Evolutionary conservation across 768 basidiomycete genomes (phyloP).

Genomic region (Leccinum truebloodii): DNA sequence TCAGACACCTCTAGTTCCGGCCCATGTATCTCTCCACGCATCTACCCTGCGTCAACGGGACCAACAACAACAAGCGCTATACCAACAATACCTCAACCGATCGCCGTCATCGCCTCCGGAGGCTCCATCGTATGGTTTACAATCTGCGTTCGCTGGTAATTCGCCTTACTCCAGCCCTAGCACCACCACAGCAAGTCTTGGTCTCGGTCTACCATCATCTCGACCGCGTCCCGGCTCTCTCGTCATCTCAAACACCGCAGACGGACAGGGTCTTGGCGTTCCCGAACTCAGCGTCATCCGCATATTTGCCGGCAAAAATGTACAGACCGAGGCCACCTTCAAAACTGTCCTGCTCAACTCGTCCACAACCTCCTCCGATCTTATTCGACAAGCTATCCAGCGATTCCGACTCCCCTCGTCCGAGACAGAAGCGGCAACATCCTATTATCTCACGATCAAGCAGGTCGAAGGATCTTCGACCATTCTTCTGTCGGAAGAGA

Average conservation of each 20-base stretch:
- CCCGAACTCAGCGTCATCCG: slow-evolving; percentile 93
- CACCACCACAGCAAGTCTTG: slow-evolving; percentile 43
- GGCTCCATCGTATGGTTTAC: slow-evolving; percentile 74
- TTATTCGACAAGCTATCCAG: slow-evolving; percentile 91
- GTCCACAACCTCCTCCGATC: slow-evolving; percentile 78
- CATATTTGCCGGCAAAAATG: slow-evolving; percentile 88
- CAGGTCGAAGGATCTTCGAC: slow-evolving; percentile 89
- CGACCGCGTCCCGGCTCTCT: slow-evolving; percentile 78
- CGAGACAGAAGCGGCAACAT: slow-evolving; percentile 50
- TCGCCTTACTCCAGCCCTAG: slow-evolving; percentile 43
- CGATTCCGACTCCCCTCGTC: slow-evolving; percentile 80
- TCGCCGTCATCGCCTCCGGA: slow-evolving; percentile 82
- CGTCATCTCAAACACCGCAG: slow-evolving; percentile 61
- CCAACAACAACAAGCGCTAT: slow-evolving; percentile 84
- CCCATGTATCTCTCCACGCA: slow-evolving; percentile 59
- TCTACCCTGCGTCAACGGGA: slow-evolving; percentile 81
- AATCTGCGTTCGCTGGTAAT: slow-evolving; percentile 58
- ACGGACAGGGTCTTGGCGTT: slow-evolving; percentile 61
- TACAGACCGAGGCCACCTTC: slow-evolving; percentile 96
- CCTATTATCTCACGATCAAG: slow-evolving; percentile 90
- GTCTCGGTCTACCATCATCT: slow-evolving; percentile 48
- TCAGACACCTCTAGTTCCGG: slow-evolving; percentile 32
- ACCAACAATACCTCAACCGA: slow-evolving; percentile 86
- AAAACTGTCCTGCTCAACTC: slow-evolving; percentile 94
- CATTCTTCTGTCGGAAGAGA: slow-evolving; percentile 66